Evolutionary conservation across 164 flowering plant genomes (phyloP).

Genomic region (Akebia trifoliata): DNA sequence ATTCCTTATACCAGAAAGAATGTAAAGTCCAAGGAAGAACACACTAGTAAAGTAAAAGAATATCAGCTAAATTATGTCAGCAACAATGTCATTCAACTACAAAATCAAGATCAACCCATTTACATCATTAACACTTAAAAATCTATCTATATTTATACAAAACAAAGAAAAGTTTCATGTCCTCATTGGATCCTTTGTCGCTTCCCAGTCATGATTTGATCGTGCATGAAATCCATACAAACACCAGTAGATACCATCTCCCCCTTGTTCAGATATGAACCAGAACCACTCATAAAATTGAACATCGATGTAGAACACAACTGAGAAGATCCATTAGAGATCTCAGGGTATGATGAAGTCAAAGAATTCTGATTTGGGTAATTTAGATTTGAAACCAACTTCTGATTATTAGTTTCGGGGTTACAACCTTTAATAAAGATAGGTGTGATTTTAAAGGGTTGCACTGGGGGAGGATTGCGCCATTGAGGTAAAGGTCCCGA

Average conservation of each 20-base stretch:
- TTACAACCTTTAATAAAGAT: constrained; percentile 31
- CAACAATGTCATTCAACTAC: constrained; percentile 4
- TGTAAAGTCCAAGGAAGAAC: too few relatives aligned
- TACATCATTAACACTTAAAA: constrained; percentile 16
- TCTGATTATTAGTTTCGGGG: constrained; percentile 6
- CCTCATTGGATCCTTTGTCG: constrained; percentile 36
- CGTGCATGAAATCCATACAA: constrained; percentile 7
- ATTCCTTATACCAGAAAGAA: too few relatives aligned
- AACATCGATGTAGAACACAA: constrained; percentile 32
- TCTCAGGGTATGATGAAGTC: constrained; percentile 14
- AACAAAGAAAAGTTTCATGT: background rate
- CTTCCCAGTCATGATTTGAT: too few relatives aligned
- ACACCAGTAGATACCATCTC: constrained; percentile 16
- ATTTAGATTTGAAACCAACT: too few relatives aligned
- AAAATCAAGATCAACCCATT: constrained; percentile 21
- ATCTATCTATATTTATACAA: constrained; percentile 16
- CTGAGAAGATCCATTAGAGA: constrained; percentile 28
- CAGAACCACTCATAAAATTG: constrained; percentile 24
- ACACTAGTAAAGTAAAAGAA: too few relatives aligned
- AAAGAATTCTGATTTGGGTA: constrained; percentile 18
- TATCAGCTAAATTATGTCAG: background rate
- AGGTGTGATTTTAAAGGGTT: constrained; percentile 44
- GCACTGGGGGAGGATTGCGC: constrained; percentile 70
- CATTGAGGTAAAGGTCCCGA: constrained; percentile 81
- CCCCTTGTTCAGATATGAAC: constrained; percentile 17